phyloP scores from a whole-genome alignment of 345 rosid species.

The Salix arbutifolia region DNA sequence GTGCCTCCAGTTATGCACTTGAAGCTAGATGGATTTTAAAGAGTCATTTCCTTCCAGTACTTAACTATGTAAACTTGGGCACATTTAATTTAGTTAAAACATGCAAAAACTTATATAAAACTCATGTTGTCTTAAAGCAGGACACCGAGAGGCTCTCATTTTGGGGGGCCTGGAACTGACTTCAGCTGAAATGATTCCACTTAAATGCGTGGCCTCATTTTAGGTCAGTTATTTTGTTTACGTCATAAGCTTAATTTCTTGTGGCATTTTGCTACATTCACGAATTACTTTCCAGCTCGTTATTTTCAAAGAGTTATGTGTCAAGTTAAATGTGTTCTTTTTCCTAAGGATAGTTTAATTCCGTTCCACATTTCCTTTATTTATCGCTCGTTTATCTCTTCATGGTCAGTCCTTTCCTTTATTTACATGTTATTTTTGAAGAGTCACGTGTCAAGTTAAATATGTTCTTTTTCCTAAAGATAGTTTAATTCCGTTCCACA shows the following conservation, averaged over 20 bases:
- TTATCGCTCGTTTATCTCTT: slow-evolving; percentile 21
- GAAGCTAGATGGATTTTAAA: slow-evolving; percentile 40
- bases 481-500: slow-evolving; percentile 27
- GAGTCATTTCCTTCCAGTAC: slow-evolving; percentile 61
- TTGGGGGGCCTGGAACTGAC: slow-evolving; percentile 94
- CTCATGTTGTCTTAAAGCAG: slow-evolving; percentile 99
- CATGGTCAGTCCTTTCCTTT: slow-evolving; percentile 4
- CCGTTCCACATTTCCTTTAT: slow-evolving; percentile 28
- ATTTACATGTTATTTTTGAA: slow-evolving; percentile 24
- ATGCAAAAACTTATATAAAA: slow-evolving; percentile 75
- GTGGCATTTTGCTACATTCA: slow-evolving; percentile 61
- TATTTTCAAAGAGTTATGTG: slow-evolving; percentile 30
- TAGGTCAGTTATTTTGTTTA: slow-evolving; percentile 98
- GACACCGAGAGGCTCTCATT: slow-evolving; percentile 94
- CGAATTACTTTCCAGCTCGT: slow-evolving; percentile 48
- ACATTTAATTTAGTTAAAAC: slow-evolving; percentile 55
- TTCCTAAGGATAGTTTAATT: slow-evolving; percentile 21
- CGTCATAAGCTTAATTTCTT: slow-evolving; percentile 48
- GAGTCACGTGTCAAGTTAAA: slow-evolving; percentile 28
- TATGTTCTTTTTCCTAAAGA: slow-evolving; percentile 25
- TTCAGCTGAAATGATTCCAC: slow-evolving; percentile 98
- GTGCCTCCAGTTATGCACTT: slow-evolving; percentile 42
- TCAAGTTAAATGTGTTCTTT: slow-evolving; percentile 32
- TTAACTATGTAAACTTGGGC: slow-evolving; percentile 63
- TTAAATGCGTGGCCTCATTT: slow-evolving; percentile 97